These are phyloP conservation scores for Vitis riparia DNA, from an alignment of 164 flowering plant genomes.

Conservation along the genomic window DNA sequence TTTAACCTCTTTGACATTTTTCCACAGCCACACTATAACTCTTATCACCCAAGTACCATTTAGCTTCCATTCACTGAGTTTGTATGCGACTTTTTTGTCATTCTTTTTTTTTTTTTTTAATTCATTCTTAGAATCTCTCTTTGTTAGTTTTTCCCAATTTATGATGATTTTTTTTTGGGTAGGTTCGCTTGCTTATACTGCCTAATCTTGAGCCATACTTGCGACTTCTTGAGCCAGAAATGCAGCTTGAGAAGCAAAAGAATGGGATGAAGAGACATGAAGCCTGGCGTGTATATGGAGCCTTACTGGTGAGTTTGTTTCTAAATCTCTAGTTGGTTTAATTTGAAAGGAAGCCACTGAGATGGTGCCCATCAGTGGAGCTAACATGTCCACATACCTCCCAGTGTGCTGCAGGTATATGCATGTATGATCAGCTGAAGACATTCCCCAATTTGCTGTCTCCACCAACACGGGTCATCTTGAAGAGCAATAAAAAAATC, in stretches of 20 bases:
- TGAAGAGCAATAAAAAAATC: constrained; percentile 52
- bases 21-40: too few species aligned
- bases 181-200: constrained; percentile 81
- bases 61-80: not conserved
- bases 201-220: constrained; percentile 92
- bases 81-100: not conserved
- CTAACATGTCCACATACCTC: constrained; percentile 17
- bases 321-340: not conserved
- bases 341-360: too few species aligned
- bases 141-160: not conserved
- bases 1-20: not conserved
- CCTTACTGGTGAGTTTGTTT: constrained; percentile 61
- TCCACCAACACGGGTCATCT: constrained; percentile 45
- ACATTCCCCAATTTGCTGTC: constrained; percentile 47
- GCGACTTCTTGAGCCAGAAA: constrained; percentile 76
- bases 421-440: constrained; percentile 71
- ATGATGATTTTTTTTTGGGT: constrained; percentile 10
- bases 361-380: not conserved
- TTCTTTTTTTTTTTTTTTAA: not conserved
- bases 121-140: not conserved
- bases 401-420: constrained; percentile 83
- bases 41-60: not conserved
- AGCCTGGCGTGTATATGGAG: constrained; percentile 96
- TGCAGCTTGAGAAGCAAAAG: constrained; percentile 80
- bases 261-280: constrained; percentile 85